A percentile compares a stretch with the other conserved stretches of the same genome.
phyloP scores from a whole-genome alignment of 257 asterid species.

The Solanum corneliomulleri region DNA sequence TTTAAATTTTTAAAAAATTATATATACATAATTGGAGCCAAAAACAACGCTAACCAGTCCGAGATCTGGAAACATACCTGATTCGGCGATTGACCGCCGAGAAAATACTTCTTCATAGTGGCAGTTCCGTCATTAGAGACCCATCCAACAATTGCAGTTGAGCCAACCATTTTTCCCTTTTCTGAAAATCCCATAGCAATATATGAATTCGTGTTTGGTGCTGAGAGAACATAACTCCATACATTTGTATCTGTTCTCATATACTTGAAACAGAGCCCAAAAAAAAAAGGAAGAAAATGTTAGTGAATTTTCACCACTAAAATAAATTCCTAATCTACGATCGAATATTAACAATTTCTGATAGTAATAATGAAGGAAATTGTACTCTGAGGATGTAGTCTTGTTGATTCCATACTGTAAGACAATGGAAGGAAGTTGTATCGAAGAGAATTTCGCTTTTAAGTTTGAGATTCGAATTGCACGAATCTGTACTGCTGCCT shows the following conservation, averaged over 20 bases:
- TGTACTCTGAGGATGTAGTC: constrained; percentile 69
- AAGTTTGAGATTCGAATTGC: constrained; percentile 30
- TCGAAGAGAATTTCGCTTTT: constrained; percentile 31
- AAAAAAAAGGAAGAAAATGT: not conserved
- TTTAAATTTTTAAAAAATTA: not conserved
- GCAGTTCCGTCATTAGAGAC: constrained; percentile 10
- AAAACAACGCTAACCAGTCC: not conserved
- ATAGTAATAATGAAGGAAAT: not conserved
- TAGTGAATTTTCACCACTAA: not conserved
- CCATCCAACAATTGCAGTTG: constrained; percentile 73
- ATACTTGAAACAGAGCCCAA: constrained; percentile 24
- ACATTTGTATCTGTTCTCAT: constrained; percentile 24
- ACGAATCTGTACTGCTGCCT: constrained; percentile 32
- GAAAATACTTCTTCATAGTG: constrained; percentile 22
- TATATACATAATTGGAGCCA: not conserved
- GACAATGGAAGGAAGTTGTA: constrained; percentile 46
- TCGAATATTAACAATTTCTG: not conserved
- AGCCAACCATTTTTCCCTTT: constrained; percentile 62
- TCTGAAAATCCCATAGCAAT: constrained; percentile 65
- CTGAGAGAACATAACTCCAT: constrained; percentile 67
- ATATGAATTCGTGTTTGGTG: constrained; percentile 49
- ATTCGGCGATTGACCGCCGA: constrained; percentile 40
- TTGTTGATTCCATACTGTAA: constrained; percentile 48
- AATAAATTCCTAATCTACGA: not conserved
- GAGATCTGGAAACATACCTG: constrained; percentile 7